Evolutionary conservation across 2,329 filamentous ascomycete genomes (phyloP).

Genomic region (Pezicula rhizophila): DNA sequence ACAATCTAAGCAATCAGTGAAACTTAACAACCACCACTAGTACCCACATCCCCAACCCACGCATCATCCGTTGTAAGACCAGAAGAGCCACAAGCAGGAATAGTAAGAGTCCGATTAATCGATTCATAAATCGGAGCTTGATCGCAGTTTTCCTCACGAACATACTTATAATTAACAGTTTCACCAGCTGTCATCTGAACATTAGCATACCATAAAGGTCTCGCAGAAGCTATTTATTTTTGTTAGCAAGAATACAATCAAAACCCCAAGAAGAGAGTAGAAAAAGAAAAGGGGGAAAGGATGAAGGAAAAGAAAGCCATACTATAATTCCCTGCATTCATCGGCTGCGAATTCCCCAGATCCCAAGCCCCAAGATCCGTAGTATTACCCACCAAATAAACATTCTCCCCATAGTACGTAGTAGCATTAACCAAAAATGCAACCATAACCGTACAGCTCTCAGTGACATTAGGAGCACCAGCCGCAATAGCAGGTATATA

Average conservation of each 20-base stretch:
- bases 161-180: conserved; percentile 40
- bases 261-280: too few species aligned
- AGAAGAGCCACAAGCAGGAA: conserved; percentile 31
- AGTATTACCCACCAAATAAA: conserved; percentile 38
- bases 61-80: conserved; percentile 30
- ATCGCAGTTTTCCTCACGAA: conserved; percentile 37
- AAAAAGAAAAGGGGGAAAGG: too few species aligned
- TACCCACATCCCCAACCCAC: conserved; percentile 31
- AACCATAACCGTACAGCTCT: conserved; percentile 28
- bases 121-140: conserved; percentile 38
- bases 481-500: conserved; percentile 45
- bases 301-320: too few species aligned
- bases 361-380: conserved; percentile 39
- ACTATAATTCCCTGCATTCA: conserved; percentile 36
- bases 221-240: conserved; percentile 17
- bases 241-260: too few species aligned
- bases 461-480: conserved; percentile 26
- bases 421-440: conserved; percentile 40
- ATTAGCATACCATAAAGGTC: conserved; percentile 39
- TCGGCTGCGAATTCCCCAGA: conserved; percentile 22
- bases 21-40: conserved; percentile 17
- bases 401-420: conserved; percentile 41
- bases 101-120: conserved; percentile 34
- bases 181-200: conserved; percentile 35
- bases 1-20: too few species aligned